These are phyloP conservation scores for Metschnikowia shivogae DNA, from an alignment of 805 yeast genomes.

Conservation along the genomic window DNA sequence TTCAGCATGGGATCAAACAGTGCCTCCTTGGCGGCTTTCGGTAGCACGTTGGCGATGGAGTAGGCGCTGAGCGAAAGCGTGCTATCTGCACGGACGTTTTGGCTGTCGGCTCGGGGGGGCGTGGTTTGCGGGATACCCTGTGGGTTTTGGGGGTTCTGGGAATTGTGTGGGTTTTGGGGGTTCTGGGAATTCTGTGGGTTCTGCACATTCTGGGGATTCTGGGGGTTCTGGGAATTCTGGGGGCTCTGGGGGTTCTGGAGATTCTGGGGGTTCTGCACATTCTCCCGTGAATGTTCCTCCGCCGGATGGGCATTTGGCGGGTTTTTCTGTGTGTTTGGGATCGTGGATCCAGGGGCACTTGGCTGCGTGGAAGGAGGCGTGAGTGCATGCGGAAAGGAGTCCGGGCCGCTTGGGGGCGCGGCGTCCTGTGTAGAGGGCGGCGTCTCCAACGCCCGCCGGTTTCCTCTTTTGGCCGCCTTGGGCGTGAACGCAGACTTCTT, in stretches of 20 bases:
- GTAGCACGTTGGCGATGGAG: constrained; percentile 1
- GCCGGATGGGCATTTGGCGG: too few relatives aligned
- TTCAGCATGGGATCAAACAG: constrained; percentile 27
- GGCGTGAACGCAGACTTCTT: constrained; percentile 64
- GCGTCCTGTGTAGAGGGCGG: constrained; percentile 17
- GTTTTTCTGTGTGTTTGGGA: background rate
- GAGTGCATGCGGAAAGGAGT: constrained; percentile 1
- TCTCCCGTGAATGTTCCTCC: too few relatives aligned
- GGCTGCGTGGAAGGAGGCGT: constrained; percentile 1
- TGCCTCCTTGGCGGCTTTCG: constrained; percentile 11
- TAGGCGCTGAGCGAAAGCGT: background rate
- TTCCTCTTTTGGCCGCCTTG: constrained; percentile 34
- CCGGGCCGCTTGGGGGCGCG: background rate
- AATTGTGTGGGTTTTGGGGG: constrained; percentile 1
- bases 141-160: too few relatives aligned
- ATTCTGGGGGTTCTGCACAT: too few relatives aligned
- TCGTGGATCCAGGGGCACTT: background rate
- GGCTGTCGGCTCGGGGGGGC: background rate
- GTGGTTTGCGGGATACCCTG: too few relatives aligned
- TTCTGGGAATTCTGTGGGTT: background rate
- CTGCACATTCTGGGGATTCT: background rate
- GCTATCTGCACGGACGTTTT: background rate
- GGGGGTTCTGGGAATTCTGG: too few relatives aligned
- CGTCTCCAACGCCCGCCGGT: constrained; percentile 16
- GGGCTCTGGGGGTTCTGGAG: too few relatives aligned